These are phyloP conservation scores for Suillus spraguei DNA, from an alignment of 768 basidiomycete genomes.

Conservation along the genomic window DNA sequence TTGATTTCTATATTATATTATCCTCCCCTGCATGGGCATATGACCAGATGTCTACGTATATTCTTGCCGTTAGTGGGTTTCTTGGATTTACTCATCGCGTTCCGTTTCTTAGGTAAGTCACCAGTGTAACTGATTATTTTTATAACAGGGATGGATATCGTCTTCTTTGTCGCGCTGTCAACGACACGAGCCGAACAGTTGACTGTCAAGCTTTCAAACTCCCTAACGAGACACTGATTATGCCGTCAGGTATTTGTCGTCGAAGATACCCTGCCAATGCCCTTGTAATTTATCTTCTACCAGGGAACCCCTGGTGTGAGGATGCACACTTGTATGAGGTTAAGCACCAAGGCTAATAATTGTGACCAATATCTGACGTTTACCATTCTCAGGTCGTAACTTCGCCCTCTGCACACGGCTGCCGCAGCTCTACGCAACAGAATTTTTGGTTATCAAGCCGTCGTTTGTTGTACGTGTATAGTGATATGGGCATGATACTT, in stretches of 20 bases:
- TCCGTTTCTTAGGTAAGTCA: not conserved
- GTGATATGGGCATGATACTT: not conserved
- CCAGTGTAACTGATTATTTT: not conserved
- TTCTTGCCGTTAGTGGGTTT: not conserved
- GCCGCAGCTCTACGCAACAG: not conserved
- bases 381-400: not conserved
- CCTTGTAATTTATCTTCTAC: not conserved
- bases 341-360: not conserved
- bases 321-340: not conserved
- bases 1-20: not conserved
- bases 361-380: not conserved
- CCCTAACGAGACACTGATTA: not conserved
- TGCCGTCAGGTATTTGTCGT: constrained; percentile 1
- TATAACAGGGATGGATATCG: not conserved
- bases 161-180: not conserved
- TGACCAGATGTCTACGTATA: no score
- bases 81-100: not conserved
- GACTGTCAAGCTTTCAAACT: not conserved
- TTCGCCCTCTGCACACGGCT: not conserved
- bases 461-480: not conserved
- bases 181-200: not conserved
- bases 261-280: not conserved
- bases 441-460: not conserved
- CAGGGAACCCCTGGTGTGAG: not conserved
- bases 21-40: not conserved